Conservation (phyloP, 176 grass and related monocot genomes). For the Puccinellia tenuiflora region DNA sequence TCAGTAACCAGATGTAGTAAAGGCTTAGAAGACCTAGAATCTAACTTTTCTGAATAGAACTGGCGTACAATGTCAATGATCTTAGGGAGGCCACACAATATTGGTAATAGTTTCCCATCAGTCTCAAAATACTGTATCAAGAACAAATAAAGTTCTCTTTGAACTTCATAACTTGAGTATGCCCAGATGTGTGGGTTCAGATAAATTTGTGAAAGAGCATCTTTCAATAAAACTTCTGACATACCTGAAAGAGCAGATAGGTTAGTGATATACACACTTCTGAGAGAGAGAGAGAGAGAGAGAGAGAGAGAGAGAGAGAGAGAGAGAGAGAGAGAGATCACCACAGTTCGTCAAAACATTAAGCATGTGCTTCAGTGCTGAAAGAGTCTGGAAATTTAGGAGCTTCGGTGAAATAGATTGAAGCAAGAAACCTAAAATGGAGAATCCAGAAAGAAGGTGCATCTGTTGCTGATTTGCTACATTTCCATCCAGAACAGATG, state of each 20-base stretch:
- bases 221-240: conserved; percentile 76
- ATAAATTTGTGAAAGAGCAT: conserved; percentile 79
- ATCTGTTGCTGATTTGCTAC: conserved; percentile 96
- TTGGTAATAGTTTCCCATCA: conserved; percentile 53
- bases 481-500: conserved; percentile 95
- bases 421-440: conserved; percentile 86
- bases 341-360: conserved; percentile 65
- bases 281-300: conserved; percentile 10
- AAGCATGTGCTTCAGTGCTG: conserved; percentile 82
- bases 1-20: conserved; percentile 61
- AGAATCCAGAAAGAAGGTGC: conserved; percentile 94
- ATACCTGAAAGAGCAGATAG: conserved; percentile 55
- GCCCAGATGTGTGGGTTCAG: conserved; percentile 95
- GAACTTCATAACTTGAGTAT: conserved; percentile 74
- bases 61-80: conserved; percentile 72
- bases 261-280: conserved; percentile 27
- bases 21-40: conserved; percentile 52
- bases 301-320: background rate
- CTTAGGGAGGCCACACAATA: conserved; percentile 69
- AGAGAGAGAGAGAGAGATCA: conserved; percentile 28
- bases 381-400: conserved; percentile 80
- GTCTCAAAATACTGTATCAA: conserved; percentile 88
- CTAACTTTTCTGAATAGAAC: conserved; percentile 79
- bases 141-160: conserved; percentile 87
- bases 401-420: conserved; percentile 73